Evolutionary conservation across 1,139 yeast genomes (phyloP).

Genomic region (Sugiyamaella xylanicola): DNA sequence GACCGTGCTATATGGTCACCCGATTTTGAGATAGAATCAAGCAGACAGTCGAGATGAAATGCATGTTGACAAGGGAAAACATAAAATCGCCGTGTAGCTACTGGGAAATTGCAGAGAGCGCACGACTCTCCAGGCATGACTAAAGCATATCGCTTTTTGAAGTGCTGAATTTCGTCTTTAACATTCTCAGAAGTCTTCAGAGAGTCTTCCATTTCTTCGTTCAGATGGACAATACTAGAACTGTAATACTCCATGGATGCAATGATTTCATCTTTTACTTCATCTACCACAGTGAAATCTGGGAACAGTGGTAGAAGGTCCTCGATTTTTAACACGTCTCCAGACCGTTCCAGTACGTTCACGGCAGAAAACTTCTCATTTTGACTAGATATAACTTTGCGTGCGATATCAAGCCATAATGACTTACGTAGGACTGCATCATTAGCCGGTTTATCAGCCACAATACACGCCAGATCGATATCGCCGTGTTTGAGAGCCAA

Average conservation of each 20-base stretch:
- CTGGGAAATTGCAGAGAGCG: constrained; percentile 63
- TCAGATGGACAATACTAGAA: constrained; percentile 59
- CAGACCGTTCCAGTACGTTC: constrained; percentile 50
- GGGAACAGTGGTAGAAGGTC: constrained; percentile 86
- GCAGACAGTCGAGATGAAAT: constrained; percentile 85
- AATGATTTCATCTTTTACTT: constrained; percentile 81
- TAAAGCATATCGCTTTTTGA: constrained; percentile 53
- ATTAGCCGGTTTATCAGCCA: constrained; percentile 56
- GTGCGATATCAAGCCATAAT: constrained; percentile 73
- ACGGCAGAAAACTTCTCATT: constrained; percentile 39
- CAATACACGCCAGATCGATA: constrained; percentile 59
- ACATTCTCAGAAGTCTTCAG: constrained; percentile 64
- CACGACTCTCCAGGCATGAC: constrained; percentile 89
- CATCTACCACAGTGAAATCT: constrained; percentile 76
- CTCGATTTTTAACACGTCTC: constrained; percentile 64
- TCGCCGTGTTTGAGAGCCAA: constrained; percentile 67
- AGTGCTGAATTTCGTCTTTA: constrained; percentile 58
- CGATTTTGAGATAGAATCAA: constrained; percentile 59
- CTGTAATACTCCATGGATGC: constrained; percentile 75
- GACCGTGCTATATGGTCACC: constrained; percentile 71
- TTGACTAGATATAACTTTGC: constrained; percentile 51
- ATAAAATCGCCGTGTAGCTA: constrained; percentile 72
- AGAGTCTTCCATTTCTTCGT: constrained; percentile 77
- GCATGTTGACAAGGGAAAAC: constrained; percentile 91
- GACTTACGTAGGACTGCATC: constrained; percentile 59